Evolutionary conservation across 306 rosid genomes (phyloP), one percentile per base, ranked within the genome.

Genomic region (Trifolium subterraneum): DNA sequence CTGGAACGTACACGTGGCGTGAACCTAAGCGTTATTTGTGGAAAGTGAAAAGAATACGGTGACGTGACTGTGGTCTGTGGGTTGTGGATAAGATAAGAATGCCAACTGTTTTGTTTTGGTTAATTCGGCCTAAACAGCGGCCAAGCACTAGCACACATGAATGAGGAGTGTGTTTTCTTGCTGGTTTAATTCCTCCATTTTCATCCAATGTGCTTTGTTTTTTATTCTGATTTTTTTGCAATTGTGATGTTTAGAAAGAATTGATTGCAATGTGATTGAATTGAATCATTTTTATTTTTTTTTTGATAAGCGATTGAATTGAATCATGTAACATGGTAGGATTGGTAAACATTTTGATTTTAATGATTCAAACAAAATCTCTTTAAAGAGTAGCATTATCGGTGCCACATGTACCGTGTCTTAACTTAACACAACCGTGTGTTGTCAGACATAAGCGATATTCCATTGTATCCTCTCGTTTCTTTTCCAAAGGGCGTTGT

Each of bases 1-100:
- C 87, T 9, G 38, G 83, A 82, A 42, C 81, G 88, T 78, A 81
- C 91, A 80, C 87, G 91, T 90, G 90, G 89, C 67, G 1, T 13
- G 4, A 59, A n/a, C 7, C 0, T 1, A 20, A 38, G 38, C 88
- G 82, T 78, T 69, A 50, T 59, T 74, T 64, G 1, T 7, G 10
- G 51, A 11, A 2, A 1, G 12, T 5, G 22, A 41, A 38, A 22
- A n/a, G n/a, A 23, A 16, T 44, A 36, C 44, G 36, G 23, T 72
- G 69, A 25, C 27, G 56, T 70, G 68, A 63, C 64, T 27, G 20
- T 27, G 75, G 68, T 54, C 64, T 27, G 20, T 27, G 75, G 20
- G n/a, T 27, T 71, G 19, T 8, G 52, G 45, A 22, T 22, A 4
- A 55, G 70, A 35, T 61, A 31, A 77, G 84, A 65, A 19, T 84